Evolutionary conservation across 2,329 filamentous ascomycete genomes (phyloP).

Genomic region (Pseudocercospora pini-densiflorae): DNA sequence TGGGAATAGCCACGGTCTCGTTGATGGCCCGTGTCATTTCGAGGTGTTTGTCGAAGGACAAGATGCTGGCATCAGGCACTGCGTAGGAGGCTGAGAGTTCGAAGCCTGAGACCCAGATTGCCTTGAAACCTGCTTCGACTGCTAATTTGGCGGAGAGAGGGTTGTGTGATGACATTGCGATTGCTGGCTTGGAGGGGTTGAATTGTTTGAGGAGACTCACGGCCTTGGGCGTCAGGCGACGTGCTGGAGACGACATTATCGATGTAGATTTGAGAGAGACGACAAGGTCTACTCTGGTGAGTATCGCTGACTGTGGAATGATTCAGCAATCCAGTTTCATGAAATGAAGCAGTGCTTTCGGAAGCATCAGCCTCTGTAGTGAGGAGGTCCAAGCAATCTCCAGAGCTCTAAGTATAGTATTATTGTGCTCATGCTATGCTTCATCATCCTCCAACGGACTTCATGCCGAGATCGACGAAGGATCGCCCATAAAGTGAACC

Average conservation of each 20-base stretch:
- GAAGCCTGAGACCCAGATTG: constrained; percentile 5
- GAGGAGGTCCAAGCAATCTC: too few relatives aligned
- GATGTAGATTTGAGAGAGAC: too few relatives aligned
- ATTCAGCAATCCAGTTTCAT: too few relatives aligned
- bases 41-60: not conserved
- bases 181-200: not conserved
- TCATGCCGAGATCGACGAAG: not conserved
- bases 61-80: not conserved
- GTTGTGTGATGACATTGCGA: constrained; percentile 1
- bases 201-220: not conserved
- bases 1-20: not conserved
- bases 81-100: constrained; percentile 2
- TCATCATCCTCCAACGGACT: not conserved
- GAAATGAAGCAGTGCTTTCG: too few relatives aligned
- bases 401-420: too few relatives aligned
- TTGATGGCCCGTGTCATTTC: not conserved
- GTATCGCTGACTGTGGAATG: not conserved
- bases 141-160: not conserved
- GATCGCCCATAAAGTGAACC: not conserved
- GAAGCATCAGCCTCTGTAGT: too few relatives aligned
- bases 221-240: not conserved
- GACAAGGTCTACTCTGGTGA: not conserved
- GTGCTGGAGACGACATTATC: not conserved
- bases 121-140: not conserved
- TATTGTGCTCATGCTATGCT: not conserved